Percentiles rank a stretch among this genome's conserved stretches.
Conservation (phyloP, 768 basidiomycete genomes). For the Phanerodontia chrysosporium region DNA sequence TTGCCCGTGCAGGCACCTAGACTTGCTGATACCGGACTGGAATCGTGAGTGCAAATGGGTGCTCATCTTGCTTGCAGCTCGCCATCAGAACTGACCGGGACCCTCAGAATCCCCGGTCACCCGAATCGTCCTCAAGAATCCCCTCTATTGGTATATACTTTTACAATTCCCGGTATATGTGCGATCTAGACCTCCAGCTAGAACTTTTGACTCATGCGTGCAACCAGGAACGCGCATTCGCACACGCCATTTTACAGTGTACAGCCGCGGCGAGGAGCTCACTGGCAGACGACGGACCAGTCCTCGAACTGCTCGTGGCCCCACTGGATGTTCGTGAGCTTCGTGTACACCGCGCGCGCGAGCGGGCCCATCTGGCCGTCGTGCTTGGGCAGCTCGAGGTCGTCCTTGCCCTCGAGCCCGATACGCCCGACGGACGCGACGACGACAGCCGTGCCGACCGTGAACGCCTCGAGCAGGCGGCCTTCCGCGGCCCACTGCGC, state of each 20-base stretch:
- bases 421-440: constrained; percentile 70
- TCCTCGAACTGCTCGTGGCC: constrained; percentile 56
- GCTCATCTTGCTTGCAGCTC: no score
- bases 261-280: not conserved
- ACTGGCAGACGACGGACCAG: constrained; percentile 53
- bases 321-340: constrained; percentile 75
- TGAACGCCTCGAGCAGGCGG: constrained; percentile 75
- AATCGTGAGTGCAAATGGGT: no score
- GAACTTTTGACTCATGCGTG: not conserved
- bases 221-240: no score
- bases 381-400: constrained; percentile 56
- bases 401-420: constrained; percentile 63
- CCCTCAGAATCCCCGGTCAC: no score
- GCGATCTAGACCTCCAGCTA: not conserved
- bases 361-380: constrained; percentile 47
- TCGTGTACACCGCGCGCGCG: constrained; percentile 63
- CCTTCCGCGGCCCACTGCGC: constrained; percentile 46
- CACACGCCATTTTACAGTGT: not conserved
- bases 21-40: no score
- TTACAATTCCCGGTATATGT: not conserved
- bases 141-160: not conserved
- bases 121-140: not conserved
- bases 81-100: no score
- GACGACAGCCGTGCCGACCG: constrained; percentile 80
- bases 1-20: no score